A percentile compares a stretch with the other conserved stretches of the same genome.
Conservation (phyloP, 257 asterid species). For the Salvia hispanica region DNA sequence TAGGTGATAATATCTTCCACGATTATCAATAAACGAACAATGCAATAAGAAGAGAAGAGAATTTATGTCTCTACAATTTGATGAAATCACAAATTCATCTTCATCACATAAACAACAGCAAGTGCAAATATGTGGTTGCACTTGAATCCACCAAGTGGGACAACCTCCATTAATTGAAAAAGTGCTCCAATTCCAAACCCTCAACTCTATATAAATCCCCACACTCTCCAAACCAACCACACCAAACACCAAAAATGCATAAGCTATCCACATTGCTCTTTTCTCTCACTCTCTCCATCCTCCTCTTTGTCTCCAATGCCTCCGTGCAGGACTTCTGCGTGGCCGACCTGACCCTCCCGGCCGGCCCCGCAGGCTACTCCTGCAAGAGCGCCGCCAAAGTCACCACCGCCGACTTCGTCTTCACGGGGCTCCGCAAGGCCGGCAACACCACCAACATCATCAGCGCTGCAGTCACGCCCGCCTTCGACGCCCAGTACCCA, state of each 20-base stretch:
- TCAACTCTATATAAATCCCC: slow-evolving; percentile 30
- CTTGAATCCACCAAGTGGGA: neutral
- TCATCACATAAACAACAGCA: slow-evolving; percentile 23
- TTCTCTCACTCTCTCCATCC: slow-evolving; percentile 27
- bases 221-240: neutral
- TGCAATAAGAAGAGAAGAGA: slow-evolving; percentile 13
- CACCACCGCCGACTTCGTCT: slow-evolving; percentile 53
- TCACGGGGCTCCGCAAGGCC: slow-evolving; percentile 46
- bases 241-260: slow-evolving; percentile 36
- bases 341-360: slow-evolving; percentile 51
- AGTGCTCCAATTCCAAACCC: neutral
- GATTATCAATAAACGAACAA: neutral
- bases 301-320: slow-evolving; percentile 41
- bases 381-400: slow-evolving; percentile 63
- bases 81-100: neutral
- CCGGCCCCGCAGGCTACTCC: slow-evolving; percentile 62
- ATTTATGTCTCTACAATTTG: slow-evolving; percentile 26
- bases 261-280: slow-evolving; percentile 28
- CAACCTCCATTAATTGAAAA: neutral
- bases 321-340: slow-evolving; percentile 72
- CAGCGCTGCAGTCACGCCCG: slow-evolving; percentile 66
- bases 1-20: too few relatives aligned
- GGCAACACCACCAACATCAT: slow-evolving; percentile 75
- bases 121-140: slow-evolving; percentile 4
- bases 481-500: slow-evolving; percentile 70